phyloP scores from a whole-genome alignment of 192 early-diverging fungal species.

The Coemansia sp. region DNA sequence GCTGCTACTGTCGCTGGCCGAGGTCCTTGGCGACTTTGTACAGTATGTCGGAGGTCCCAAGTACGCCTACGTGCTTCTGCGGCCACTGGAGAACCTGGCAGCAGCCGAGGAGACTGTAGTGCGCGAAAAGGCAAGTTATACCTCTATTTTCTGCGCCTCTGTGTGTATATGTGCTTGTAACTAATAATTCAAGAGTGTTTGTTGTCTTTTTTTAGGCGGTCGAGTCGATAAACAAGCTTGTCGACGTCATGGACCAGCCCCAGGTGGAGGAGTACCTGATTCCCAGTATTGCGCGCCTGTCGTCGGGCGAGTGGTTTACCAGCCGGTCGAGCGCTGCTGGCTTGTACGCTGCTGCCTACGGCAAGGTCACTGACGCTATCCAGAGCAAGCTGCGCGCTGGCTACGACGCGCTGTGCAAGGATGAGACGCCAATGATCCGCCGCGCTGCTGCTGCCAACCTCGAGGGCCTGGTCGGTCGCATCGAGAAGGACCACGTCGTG shows the following conservation, averaged over 20 bases:
- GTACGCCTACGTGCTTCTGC: constrained; percentile 83
- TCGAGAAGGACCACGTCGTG: constrained; percentile 70
- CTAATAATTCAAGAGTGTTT: not conserved
- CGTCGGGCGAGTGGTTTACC: constrained; percentile 98
- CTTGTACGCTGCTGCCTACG: constrained; percentile 87
- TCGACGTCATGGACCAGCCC: constrained; percentile 67
- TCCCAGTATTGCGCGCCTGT: constrained; percentile 90
- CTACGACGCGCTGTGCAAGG: constrained; percentile 82
- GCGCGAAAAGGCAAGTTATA: constrained; percentile 83
- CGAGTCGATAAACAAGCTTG: constrained; percentile 88
- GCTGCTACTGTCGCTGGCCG: constrained; percentile 89
- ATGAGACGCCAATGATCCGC: constrained; percentile 99
- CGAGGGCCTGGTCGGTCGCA: constrained; percentile 34
- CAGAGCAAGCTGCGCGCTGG: constrained; percentile 87
- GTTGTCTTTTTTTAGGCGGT: constrained; percentile 73
- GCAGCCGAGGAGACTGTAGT: constrained; percentile 98
- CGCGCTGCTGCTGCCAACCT: constrained; percentile 83
- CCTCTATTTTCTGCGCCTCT: not conserved
- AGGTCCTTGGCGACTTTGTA: constrained; percentile 91
- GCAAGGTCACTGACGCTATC: constrained; percentile 67
- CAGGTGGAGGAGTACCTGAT: constrained; percentile 92
- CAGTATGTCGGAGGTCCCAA: constrained; percentile 91
- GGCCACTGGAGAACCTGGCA: constrained; percentile 95
- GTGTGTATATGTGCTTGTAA: not conserved
- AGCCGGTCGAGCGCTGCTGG: constrained; percentile 93